Percentiles rank a stretch among this genome's conserved stretches.
Evolutionary conservation across 352 stramenopile genomes (phyloP).

Genomic region (Phytophthora fragariae): DNA sequence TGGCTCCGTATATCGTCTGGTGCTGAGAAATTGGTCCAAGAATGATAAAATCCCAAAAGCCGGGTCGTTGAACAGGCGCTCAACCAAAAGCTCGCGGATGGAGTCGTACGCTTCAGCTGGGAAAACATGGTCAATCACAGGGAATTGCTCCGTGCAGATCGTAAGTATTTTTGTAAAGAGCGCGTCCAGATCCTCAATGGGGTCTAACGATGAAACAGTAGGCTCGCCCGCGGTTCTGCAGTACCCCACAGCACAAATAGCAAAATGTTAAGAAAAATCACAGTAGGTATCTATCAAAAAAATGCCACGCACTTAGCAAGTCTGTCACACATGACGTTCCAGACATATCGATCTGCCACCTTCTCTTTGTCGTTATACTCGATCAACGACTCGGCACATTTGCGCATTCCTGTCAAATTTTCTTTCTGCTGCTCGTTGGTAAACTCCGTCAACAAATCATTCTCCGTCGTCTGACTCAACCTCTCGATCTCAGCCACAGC

Average conservation of each 20-base stretch:
- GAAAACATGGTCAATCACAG: slow-evolving; percentile 71
- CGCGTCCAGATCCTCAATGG: slow-evolving; percentile 70
- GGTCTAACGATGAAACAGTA: slow-evolving; percentile 47
- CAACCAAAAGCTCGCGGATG: slow-evolving; percentile 70
- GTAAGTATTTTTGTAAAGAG: slow-evolving; percentile 63
- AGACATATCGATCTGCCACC: slow-evolving; percentile 82
- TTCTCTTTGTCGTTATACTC: slow-evolving; percentile 89
- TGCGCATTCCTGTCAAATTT: slow-evolving; percentile 56
- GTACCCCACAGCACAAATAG: background rate
- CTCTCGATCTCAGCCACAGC: slow-evolving; percentile 78
- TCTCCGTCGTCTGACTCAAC: slow-evolving; percentile 80
- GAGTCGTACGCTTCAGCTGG: slow-evolving; percentile 48
- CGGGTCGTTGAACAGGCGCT: slow-evolving; percentile 81
- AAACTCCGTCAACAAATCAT: slow-evolving; percentile 76
- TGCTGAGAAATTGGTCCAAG: slow-evolving; percentile 75
- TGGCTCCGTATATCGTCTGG: slow-evolving; percentile 27
- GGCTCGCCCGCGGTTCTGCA: slow-evolving; percentile 34
- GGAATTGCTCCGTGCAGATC: slow-evolving; percentile 80
- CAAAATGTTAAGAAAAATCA: background rate
- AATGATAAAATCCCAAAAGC: slow-evolving; percentile 83
- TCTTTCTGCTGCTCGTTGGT: slow-evolving; percentile 72
- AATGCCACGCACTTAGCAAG: slow-evolving; percentile 51
- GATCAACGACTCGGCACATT: slow-evolving; percentile 74
- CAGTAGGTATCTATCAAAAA: background rate
- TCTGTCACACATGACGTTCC: slow-evolving; percentile 84